Evolutionary conservation across 768 basidiomycete species (phyloP).

Genomic region (Lactarius evosmus): DNA sequence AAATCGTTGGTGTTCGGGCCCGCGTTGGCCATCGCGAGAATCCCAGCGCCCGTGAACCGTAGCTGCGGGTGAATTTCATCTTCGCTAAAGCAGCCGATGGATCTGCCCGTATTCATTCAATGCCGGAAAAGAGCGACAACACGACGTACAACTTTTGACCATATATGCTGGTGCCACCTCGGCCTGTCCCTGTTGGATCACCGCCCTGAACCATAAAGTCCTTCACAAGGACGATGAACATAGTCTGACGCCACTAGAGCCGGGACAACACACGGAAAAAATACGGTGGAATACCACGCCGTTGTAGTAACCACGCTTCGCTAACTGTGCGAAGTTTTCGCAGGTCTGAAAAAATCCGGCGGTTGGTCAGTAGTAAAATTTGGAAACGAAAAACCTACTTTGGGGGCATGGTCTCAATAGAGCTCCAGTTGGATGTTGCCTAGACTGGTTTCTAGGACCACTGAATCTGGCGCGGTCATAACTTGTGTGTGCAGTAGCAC

Average conservation of each 20-base stretch:
- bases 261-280: conserved; percentile 57
- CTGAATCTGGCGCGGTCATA: conserved; percentile 43
- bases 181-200: conserved; percentile 93
- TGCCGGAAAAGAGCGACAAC: background rate
- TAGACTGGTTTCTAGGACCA: conserved; percentile 76
- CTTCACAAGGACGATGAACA: conserved; percentile 38
- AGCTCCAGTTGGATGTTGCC: conserved; percentile 89
- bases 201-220: conserved; percentile 98
- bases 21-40: conserved; percentile 96
- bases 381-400: conserved; percentile 36
- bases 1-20: conserved; percentile 87
- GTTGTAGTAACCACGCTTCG: conserved; percentile 92
- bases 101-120: background rate
- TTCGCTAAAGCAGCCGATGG: conserved; percentile 49
- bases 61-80: conserved; percentile 91
- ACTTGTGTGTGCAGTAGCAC: too few species aligned
- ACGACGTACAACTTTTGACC: conserved; percentile 77
- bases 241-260: conserved; percentile 7
- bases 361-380: conserved; percentile 7
- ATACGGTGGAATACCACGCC: conserved; percentile 88
- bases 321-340: conserved; percentile 89
- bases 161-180: conserved; percentile 87
- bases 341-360: conserved; percentile 60
- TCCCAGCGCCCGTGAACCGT: conserved; percentile 93
- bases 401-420: conserved; percentile 90